A percentile compares a stretch with the other conserved stretches of the same genome.
Conservation (phyloP, 352 stramenopile genomes). For the Phytopythium cucurbitacearum region DNA sequence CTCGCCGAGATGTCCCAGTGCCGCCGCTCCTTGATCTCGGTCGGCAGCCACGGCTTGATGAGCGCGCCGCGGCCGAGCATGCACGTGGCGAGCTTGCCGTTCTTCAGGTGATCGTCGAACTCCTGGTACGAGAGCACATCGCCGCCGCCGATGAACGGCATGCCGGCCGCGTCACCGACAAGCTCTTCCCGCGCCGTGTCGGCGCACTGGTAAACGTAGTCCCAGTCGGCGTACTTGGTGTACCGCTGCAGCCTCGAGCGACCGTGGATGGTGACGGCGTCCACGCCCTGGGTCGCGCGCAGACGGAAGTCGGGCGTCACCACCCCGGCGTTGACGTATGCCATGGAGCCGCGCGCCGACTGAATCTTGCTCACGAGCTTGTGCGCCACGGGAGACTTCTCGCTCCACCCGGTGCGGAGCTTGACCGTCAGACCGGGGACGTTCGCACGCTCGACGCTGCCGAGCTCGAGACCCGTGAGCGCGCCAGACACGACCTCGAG, state of each 20-base stretch:
- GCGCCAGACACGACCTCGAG: conserved; percentile 87
- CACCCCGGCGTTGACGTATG: conserved; percentile 79
- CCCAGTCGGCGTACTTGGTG: conserved; percentile 97
- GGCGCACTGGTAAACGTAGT: conserved; percentile 94
- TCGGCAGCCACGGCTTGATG: conserved; percentile 99
- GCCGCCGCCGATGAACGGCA: conserved; percentile 93
- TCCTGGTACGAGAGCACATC: conserved; percentile 86
- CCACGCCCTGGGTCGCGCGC: conserved; percentile 52
- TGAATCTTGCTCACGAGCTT: conserved; percentile 92
- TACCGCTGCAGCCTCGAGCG: conserved; percentile 96
- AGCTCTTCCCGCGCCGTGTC: conserved; percentile 41
- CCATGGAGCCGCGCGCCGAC: conserved; percentile 32
- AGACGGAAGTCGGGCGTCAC: conserved; percentile 70
- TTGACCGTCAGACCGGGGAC: conserved; percentile 93
- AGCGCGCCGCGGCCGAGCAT: conserved; percentile 93
- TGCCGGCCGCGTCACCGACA: conserved; percentile 10
- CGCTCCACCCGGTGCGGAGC: conserved; percentile 97
- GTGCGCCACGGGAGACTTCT: conserved; percentile 93
- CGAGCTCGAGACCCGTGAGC: conserved; percentile 78
- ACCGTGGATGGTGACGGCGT: conserved; percentile 93
- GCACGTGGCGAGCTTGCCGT: conserved; percentile 82
- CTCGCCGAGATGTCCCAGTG: conserved; percentile 96
- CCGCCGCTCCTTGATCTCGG: conserved; percentile 97
- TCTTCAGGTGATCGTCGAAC: conserved; percentile 79
- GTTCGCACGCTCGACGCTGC: conserved; percentile 26